Conservation (phyloP, 2,329 filamentous ascomycete genomes). For the Apiospora phragmitis region DNA sequence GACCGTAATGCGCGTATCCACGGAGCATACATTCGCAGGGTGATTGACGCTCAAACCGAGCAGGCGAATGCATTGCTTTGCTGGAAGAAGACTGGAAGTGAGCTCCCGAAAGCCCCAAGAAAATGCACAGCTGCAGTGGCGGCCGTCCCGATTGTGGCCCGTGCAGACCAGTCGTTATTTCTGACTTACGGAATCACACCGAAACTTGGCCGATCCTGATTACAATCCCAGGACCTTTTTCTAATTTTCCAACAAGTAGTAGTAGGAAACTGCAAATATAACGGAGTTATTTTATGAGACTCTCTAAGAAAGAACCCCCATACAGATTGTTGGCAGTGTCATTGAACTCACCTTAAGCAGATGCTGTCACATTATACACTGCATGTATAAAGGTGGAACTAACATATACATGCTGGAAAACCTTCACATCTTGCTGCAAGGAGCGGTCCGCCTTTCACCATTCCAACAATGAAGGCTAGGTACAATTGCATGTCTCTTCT, state of each 20-base stretch:
- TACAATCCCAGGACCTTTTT: background rate
- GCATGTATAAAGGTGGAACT: background rate
- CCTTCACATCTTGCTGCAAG: background rate
- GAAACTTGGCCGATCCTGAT: background rate
- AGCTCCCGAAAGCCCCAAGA: background rate
- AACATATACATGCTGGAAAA: background rate
- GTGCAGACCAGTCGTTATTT: background rate
- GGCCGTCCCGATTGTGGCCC: background rate
- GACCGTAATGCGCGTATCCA: conserved; percentile 32
- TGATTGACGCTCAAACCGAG: conserved; percentile 32
- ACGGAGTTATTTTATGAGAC: background rate
- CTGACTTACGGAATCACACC: background rate
- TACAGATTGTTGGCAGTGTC: background rate
- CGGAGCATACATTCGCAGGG: conserved; percentile 31
- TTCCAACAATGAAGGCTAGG: background rate
- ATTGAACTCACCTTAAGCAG: background rate
- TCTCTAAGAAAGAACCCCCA: background rate
- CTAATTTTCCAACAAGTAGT: background rate
- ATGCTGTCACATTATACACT: background rate
- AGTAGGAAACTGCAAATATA: background rate
- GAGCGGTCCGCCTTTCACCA: background rate
- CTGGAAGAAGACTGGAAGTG: background rate
- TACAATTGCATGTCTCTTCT: background rate
- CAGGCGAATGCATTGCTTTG: conserved; percentile 29
- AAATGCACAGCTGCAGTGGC: background rate